Base-by-base conservation (phyloP, 345 rosid species). In the Syzygium aromaticum region DNA sequence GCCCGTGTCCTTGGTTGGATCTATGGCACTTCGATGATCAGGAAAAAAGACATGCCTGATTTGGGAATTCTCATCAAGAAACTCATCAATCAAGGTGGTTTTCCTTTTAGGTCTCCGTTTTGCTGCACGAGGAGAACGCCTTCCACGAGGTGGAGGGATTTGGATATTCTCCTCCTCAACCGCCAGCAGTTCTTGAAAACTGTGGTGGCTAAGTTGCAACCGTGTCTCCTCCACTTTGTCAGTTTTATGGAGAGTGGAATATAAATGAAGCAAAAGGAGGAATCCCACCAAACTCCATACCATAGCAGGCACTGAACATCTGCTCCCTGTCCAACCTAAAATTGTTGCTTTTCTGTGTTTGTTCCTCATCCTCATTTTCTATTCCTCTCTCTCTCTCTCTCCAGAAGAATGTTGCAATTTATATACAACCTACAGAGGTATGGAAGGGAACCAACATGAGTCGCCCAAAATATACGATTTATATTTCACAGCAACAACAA, bases 31-130 rank as follows among this genome's bases (percentile, higher is more conserved):
- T 91, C 89, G 94, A 89, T 91, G 90, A 85, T 64, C 92, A 21
- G 99, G 99, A 88, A 97, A 97, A 92, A 97, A 97, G 3, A 94
- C 89, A 84, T 93, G 91, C 56, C 99, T 91, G 83, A 96, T 93
- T 64, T 93, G 95, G 33, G 99, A 98, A 88, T 95, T 95, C 88
- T 98, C 98, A n/a, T 98, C 98, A 86, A 97, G 98, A 93, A 95
- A 97, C 92, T 97, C 99, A 87, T 97, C 98, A 77, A 95, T 90
- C 84, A 97, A 40, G 86, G 98, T 92, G 87, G 96, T 95, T 56
- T 92, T 84, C 83, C 92, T 91, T 91, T 94, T 94, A 30, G 97
- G 96, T 91, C 94, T 96, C 87, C 98, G 93, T 89, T 96, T 97
- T 51, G 93, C 93, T 85, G 97, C 94, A 27, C 95, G 98, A 52